phyloP scores from a whole-genome alignment of 129 eudicot genomes.

The Gnaphalium uliginosum region DNA sequence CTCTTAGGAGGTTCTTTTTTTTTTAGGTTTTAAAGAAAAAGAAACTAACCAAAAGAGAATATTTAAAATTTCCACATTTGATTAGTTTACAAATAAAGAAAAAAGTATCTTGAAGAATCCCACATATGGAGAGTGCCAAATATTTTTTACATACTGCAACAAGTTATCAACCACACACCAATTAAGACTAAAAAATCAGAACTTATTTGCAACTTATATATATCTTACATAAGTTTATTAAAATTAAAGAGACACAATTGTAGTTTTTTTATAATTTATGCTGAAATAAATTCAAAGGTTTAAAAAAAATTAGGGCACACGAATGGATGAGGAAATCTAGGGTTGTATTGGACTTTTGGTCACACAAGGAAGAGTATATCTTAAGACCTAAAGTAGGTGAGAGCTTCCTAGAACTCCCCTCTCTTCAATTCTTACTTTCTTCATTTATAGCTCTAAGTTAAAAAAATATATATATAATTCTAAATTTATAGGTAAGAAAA shows the following conservation, averaged over 20 bases:
- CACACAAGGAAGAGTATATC: conserved; percentile 28
- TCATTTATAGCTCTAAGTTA: conserved; percentile 20
- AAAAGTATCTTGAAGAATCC: background rate
- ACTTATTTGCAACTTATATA: background rate
- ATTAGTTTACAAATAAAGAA: background rate
- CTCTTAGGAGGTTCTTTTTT: background rate
- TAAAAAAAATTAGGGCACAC: background rate
- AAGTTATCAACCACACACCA: conserved; percentile 18
- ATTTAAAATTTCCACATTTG: background rate
- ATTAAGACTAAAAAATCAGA: background rate
- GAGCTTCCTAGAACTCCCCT: conserved; percentile 38
- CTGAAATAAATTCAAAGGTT: background rate
- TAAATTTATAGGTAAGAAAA: conserved; percentile 31
- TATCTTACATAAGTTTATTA: too few species aligned
- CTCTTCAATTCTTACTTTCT: conserved; percentile 21
- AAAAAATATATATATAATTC: conserved; percentile 16
- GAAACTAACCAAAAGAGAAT: background rate
- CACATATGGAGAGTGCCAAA: background rate
- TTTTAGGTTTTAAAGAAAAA: too few species aligned
- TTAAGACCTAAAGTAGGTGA: conserved; percentile 54
- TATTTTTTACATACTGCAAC: background rate
- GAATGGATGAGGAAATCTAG: conserved; percentile 23
- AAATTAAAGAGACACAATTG: background rate
- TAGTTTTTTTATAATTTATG: background rate
- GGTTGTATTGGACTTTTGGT: conserved; percentile 30